phyloP scores from a whole-genome alignment of 257 asterid species.

The Agastache rugosa region DNA sequence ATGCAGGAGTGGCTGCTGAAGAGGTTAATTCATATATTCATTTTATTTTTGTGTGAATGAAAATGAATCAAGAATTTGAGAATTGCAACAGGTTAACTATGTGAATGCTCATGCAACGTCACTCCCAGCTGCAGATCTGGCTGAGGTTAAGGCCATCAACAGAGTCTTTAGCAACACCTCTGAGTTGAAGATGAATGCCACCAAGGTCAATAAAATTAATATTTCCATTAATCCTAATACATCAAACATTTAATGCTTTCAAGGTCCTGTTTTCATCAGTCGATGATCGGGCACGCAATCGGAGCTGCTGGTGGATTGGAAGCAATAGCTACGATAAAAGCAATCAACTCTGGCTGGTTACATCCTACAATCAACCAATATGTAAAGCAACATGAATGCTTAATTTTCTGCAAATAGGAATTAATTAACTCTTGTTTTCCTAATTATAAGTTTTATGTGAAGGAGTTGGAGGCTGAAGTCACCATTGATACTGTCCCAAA shows the following conservation, averaged over 20 bases:
- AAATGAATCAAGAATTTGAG: not conserved
- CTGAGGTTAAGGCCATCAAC: slow-evolving; percentile 1
- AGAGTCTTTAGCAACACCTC: slow-evolving; percentile 6
- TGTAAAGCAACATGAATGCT: not conserved
- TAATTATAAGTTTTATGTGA: not conserved
- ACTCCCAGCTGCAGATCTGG: not conserved
- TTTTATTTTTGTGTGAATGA: not conserved
- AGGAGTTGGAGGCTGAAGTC: slow-evolving; percentile 17
- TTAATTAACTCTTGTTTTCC: not conserved
- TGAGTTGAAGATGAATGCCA: slow-evolving; percentile 24
- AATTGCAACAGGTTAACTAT: slow-evolving; percentile 3
- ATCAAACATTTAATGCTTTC: too few species aligned
- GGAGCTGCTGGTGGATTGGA: slow-evolving; percentile 17
- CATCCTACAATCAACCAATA: slow-evolving; percentile 26
- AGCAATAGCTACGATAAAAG: slow-evolving; percentile 19
- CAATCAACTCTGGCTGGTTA: slow-evolving; percentile 13
- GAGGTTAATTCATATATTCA: slow-evolving; percentile 41
- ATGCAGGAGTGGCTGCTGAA: slow-evolving; percentile 54
- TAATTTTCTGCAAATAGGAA: too few species aligned
- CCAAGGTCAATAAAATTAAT: not conserved
- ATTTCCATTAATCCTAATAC: too few species aligned
- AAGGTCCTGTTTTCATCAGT: not conserved
- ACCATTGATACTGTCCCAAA: slow-evolving; percentile 26
- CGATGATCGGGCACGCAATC: slow-evolving; percentile 2
- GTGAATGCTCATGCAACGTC: slow-evolving; percentile 27